phyloP scores from a whole-genome alignment of 495 filamentous ascomycete species.

The Penicillium crystallinum region DNA sequence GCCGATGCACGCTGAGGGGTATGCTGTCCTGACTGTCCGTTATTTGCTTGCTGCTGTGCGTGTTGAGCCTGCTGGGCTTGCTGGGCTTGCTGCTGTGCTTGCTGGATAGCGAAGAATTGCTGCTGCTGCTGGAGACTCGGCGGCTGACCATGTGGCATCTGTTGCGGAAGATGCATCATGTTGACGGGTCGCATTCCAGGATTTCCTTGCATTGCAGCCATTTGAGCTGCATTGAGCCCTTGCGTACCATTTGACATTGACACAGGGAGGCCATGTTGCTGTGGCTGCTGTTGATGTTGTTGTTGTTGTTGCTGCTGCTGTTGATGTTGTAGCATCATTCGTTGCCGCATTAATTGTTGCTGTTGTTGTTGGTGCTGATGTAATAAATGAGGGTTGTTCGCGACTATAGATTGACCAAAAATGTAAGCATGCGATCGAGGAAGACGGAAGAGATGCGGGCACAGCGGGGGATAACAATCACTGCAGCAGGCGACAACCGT shows the following conservation, averaged over 20 bases:
- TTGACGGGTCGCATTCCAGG: conserved; percentile 42
- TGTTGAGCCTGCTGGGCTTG: conserved; percentile 37
- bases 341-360: conserved; percentile 35
- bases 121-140: conserved; percentile 47
- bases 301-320: conserved; percentile 42
- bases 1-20: conserved; percentile 44
- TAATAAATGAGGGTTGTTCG: conserved; percentile 49
- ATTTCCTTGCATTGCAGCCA: conserved; percentile 50
- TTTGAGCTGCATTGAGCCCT: conserved; percentile 50
- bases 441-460: background rate
- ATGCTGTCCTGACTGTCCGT: conserved; percentile 39
- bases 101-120: conserved; percentile 42
- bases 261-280: conserved; percentile 44
- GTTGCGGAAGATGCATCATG: conserved; percentile 43
- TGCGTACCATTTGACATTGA: conserved; percentile 58
- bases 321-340: conserved; percentile 34
- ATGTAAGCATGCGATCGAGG: conserved; percentile 13
- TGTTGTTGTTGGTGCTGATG: conserved; percentile 45
- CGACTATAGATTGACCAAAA: conserved; percentile 26
- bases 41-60: conserved; percentile 37
- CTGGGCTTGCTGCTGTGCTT: conserved; percentile 36
- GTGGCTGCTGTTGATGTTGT: conserved; percentile 47
- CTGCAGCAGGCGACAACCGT: background rate
- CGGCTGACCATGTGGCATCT: conserved; percentile 50
- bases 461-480: background rate